Evolutionary conservation across 139 green algal genomes (phyloP), one percentile per base, ranked within the genome.

Genomic region (Volvox reticuliferus): DNA sequence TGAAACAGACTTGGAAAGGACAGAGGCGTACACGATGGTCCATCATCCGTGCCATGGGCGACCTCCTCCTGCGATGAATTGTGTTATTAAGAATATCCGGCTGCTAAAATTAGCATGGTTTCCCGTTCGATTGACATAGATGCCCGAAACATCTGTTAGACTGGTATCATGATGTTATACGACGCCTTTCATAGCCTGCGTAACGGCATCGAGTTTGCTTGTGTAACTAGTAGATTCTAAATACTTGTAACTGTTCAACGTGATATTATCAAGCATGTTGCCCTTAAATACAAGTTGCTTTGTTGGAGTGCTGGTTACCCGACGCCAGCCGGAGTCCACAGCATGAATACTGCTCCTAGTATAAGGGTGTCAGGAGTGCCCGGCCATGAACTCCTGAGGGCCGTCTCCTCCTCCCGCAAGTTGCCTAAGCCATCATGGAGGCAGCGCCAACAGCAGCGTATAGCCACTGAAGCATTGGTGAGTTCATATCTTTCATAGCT

Each of bases 341-440:
- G 78, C 37, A 84, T 84, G 78, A 65, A 84, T 32, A 84, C 78
- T 35, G 18, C 12, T 33, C 21, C 36, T 37, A 84, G 78, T 33
- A 84, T 84, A 24, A 35, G 78, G 78, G 35, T 65, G 78, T 22
- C 36, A 84, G 78, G 37, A 32, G 21, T 68, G 21, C 12, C 19
- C 3, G 37, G 37, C 22, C 78, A 68, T 18, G 37, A 84, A 44
- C 36, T 84, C 14, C 22, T 37, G 24, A 22, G 78, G 19, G 36
- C 36, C 21, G 36, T 65, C 78, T 84, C 78, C 17, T 84, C 78
- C 78, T 21, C 22, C 36, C 78, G 78, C 33, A 82, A 82, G 22
- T 22, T 17, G 14, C 36, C 36, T 20, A 84, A 63, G 17, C 78
- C 14, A 26, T 33, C 78, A 2, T 84, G 78, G 78, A 32, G 78